These are phyloP conservation scores for Kwoniella sp. DNA, from an alignment of 768 basidiomycete genomes.

Conservation along the genomic window DNA sequence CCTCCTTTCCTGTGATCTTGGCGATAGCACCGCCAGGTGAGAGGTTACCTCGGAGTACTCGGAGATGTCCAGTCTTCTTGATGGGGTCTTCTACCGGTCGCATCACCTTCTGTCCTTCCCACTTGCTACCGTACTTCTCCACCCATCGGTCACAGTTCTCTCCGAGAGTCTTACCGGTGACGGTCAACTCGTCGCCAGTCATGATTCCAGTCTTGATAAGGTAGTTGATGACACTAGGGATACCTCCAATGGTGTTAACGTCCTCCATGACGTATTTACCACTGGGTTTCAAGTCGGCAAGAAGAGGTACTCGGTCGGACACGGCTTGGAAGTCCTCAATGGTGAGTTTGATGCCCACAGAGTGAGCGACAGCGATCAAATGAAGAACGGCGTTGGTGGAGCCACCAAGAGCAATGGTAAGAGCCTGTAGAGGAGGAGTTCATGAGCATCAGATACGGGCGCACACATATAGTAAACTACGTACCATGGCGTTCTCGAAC, in stretches of 20 bases:
- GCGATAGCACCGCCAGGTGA: conserved; percentile 85
- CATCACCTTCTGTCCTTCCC: conserved; percentile 81
- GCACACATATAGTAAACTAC: conserved; percentile 21
- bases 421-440: conserved; percentile 62
- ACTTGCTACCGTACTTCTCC: conserved; percentile 49
- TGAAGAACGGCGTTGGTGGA: conserved; percentile 98
- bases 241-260: conserved; percentile 91
- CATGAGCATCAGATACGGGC: conserved; percentile 4
- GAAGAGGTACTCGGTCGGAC: conserved; percentile 88
- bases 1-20: conserved; percentile 93
- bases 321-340: conserved; percentile 93
- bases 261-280: conserved; percentile 99
- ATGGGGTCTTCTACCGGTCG: conserved; percentile 73
- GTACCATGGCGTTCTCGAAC: conserved; percentile 96
- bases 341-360: conserved; percentile 82
- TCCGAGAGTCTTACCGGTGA: conserved; percentile 86
- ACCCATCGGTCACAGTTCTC: conserved; percentile 86
- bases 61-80: conserved; percentile 79
- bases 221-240: conserved; percentile 84
- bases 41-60: conserved; percentile 79
- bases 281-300: conserved; percentile 94
- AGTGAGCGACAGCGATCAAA: conserved; percentile 93
- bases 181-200: conserved; percentile 85
- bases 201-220: conserved; percentile 83
- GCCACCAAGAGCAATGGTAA: conserved; percentile 96